Conservation (phyloP, 208 protist genomes). For the Sergeia podlipaevii region DNA sequence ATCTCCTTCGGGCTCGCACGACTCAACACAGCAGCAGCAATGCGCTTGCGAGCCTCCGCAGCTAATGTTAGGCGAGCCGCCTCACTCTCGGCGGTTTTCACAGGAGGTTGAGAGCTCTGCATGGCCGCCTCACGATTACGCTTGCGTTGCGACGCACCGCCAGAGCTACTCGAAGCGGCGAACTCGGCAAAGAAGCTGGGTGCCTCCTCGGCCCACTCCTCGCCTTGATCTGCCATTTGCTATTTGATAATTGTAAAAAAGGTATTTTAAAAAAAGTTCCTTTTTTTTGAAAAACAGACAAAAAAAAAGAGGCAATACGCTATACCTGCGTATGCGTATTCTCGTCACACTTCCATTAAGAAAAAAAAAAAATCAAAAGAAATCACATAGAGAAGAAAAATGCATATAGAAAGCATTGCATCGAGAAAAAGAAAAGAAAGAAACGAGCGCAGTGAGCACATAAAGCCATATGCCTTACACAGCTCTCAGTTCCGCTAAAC, state of each 20-base stretch:
- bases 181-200: conserved; percentile 69
- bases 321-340: too few relatives aligned
- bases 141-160: conserved; percentile 40
- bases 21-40: conserved; percentile 50
- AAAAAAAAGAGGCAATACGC: conserved; percentile 15
- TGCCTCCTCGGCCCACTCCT: conserved; percentile 64
- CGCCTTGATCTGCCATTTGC: conserved; percentile 11
- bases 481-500: neutral
- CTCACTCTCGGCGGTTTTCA: conserved; percentile 14
- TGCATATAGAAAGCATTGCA: neutral
- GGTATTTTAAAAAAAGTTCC: conserved; percentile 9
- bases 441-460: neutral
- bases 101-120: neutral
- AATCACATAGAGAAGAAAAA: conserved; percentile 1
- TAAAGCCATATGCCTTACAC: neutral
- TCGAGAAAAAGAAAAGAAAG: neutral
- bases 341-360: too few relatives aligned
- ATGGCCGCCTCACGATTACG: conserved; percentile 35
- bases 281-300: conserved; percentile 2
- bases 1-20: conserved; percentile 67
- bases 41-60: conserved; percentile 45
- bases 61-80: conserved; percentile 24
- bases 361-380: conserved; percentile 15
- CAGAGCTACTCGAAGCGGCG: conserved; percentile 9
- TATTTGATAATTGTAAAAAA: too few relatives aligned